Evolutionary conservation across 192 early-diverging fungal genomes (phyloP), one percentile per base, ranked within the genome.

Genomic region (Entrophospora sp.): DNA sequence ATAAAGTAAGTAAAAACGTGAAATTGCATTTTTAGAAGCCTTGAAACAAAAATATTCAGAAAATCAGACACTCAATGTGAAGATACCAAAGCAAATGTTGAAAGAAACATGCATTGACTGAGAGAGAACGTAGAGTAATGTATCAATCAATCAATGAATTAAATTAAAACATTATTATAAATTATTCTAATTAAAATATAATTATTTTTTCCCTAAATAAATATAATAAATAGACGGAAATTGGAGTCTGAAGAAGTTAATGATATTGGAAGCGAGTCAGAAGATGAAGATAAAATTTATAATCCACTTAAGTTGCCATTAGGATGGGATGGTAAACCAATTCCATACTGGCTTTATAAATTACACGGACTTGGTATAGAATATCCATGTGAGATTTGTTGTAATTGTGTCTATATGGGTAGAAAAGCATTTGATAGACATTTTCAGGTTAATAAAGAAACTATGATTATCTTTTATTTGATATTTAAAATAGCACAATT

Each of bases 311-410:
- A 97, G 60, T 71, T 98, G 46, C 94, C 94, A 1, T 70, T 98
- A 55, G 96, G 94, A 12, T 97, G 92, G 92, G 96, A 98, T 71
- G 96, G 94, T 35, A 98, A 98, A 72, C 96, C 94, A 18, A 98
- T 98, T 75, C 95, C 95, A 18, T 98, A 91, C 72, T 98, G 96
- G 96, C 78, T 98, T 30, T 98, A 92, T 83, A 97, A 96, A 75
- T 79, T 98, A 52, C 96, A 97, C 69, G 96, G 96, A 5, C 75
- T 98, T 56, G 92, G 92, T 12, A 88, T 94, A 30, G 90, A 95
- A 66, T 96, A 96, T 68, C 79, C 88, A 1, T 98, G 96, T 70
- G 94, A 98, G 75, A 95, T 98, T 59, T 98, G 96, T 69, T 94
- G 94, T 30, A 92, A 94, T 65, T 87, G 86, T 56, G 82, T 92